Evolutionary conservation across 164 flowering plant species (phyloP), one percentile per base, ranked within the genome.

Genomic region (Santalum album): DNA sequence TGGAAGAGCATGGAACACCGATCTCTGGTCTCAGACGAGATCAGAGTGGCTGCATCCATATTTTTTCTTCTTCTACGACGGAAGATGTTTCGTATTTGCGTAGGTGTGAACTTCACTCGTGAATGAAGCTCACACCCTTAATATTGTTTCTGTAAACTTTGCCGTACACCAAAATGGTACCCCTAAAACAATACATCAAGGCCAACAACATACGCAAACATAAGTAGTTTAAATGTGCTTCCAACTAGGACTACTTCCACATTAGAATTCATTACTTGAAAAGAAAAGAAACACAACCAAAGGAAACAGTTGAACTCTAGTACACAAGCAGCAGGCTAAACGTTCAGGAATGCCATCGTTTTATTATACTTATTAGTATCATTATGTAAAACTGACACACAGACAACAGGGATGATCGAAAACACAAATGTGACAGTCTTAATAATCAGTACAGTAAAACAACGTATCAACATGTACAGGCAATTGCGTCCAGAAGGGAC

Each of bases 1-100:
- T 24, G 46, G 34, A 90, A 85, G 78, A 7, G 69, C 67, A 34
- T 76, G 40, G 57, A 85, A 87, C 25, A 83, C 36, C 36, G 42
- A 19, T 58, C 55, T 48, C 29, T 84, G 91, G 66, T 80, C 91
- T 62, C 73, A 67, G 21, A 86, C 79, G 35, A 88, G 43, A 7
- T 94, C 90, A 2, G 87, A 75, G 58, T 86, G 85, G 59, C 63
- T 83, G 68, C 96, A 88, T 10, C 85, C 96, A n/a, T n/a, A n/a
- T n/a, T n/a, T n/a, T n/a, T n/a, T n/a, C n/a, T n/a, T n/a, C n/a
- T n/a, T n/a, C n/a, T n/a, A n/a, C n/a, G n/a, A n/a, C n/a, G n/a
- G n/a, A n/a, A n/a, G n/a, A n/a, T n/a, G n/a, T n/a, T n/a, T n/a
- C n/a, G n/a, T n/a, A n/a, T n/a, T n/a, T n/a, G n/a, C n/a, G n/a